Evolutionary conservation across 2,329 filamentous ascomycete genomes (phyloP).

Genomic region (Trematosphaeria pertusa): DNA sequence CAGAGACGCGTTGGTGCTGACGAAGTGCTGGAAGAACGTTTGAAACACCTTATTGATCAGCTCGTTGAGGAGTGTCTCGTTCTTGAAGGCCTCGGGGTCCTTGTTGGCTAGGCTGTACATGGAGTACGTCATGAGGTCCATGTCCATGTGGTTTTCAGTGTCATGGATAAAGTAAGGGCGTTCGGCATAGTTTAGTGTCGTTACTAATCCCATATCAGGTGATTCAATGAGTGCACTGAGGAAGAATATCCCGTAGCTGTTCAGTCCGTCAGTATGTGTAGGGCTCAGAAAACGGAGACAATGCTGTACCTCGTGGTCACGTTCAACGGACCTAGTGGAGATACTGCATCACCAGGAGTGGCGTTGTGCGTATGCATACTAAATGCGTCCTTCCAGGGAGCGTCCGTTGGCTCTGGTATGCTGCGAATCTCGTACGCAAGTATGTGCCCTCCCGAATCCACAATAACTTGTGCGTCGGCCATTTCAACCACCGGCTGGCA

Average conservation of each 20-base stretch:
- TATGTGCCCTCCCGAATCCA: conserved; percentile 12
- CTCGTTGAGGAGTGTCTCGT: conserved; percentile 13
- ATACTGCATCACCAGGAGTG: conserved; percentile 1
- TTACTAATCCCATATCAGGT: conserved; percentile 2
- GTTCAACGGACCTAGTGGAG: no score
- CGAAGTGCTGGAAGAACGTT: conserved; percentile 42
- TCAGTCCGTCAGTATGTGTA: neutral
- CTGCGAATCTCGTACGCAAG: conserved; percentile 10
- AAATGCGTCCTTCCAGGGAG: conserved; percentile 17
- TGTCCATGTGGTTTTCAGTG: conserved; percentile 26
- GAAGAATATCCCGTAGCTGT: conserved; percentile 22
- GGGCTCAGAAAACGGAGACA: neutral
- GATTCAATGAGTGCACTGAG: conserved; percentile 14
- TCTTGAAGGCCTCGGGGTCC: conserved; percentile 25
- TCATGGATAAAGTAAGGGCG: conserved; percentile 29
- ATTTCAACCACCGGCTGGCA: conserved; percentile 21
- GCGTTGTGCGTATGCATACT: conserved; percentile 8
- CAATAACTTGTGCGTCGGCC: conserved; percentile 12
- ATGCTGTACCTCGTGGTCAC: conserved; percentile 15
- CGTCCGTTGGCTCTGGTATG: conserved; percentile 1
- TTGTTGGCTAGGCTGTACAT: conserved; percentile 28
- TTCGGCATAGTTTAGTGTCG: no score
- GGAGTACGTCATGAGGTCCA: conserved; percentile 38
- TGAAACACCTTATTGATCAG: conserved; percentile 30
- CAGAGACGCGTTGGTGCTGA: conserved; percentile 25